Evolutionary conservation across 1,284 basidiomycete species (phyloP), one percentile per base, ranked within the genome.

Genomic region (Melampsora americana): DNA sequence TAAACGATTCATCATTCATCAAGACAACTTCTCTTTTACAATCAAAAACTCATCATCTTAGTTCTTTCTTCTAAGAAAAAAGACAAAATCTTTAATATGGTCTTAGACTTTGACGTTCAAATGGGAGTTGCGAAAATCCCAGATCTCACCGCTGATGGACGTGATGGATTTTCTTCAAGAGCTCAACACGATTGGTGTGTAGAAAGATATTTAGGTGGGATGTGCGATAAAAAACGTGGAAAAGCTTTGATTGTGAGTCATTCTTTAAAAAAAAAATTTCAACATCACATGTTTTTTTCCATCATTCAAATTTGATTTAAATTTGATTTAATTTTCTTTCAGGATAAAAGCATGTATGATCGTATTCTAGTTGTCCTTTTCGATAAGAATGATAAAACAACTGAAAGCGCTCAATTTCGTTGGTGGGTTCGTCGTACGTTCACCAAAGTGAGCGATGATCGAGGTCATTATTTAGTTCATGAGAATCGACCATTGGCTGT

Each of bases 401-500:
- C 84, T 65, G 86, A 86, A 78, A 87, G 86, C 5, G 85, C 89
- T 0, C 88, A 89, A 79, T 91, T 91, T 81, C 87, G 89, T 64
- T 90, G 88, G 83, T 92, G 90, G 90, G 90, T 88, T 5, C 73
- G 73, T 23, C 73, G 73, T n/a, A 76, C 73, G 6, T 76, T 76
- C 30, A 68, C 53, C 28, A 65, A 68, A 44, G 60, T 68, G 44
- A 48, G 59, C 2, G 79, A 79, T 9, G 66, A 77, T 5, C 75
- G 81, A 32, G 82, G 83, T 18, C 81, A 84, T 32, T 85, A 86
- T 76, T 85, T 92, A 35, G 83, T 90, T 23, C 89, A 90, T 80
- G 87, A 90, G 77, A 85, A 86, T 78, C 85, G 87, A 20, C 87
- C 90, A 0, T 88, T 92, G 16, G 90, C 90, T 2, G 85, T 90